These are phyloP conservation scores for Tuber melanosporum DNA, from an alignment of 495 filamentous ascomycete genomes.

Conservation along the genomic window DNA sequence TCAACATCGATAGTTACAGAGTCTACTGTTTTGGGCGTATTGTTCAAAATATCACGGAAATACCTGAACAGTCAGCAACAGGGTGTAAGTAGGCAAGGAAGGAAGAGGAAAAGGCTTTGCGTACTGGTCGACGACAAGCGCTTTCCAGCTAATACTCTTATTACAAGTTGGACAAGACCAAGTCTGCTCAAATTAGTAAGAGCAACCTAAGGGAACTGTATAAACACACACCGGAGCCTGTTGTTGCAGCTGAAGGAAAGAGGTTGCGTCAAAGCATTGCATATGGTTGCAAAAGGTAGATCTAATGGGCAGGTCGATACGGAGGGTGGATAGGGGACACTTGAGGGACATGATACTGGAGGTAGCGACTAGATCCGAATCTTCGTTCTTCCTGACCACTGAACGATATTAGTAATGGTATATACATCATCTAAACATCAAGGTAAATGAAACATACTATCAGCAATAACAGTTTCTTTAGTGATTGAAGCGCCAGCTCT, in stretches of 20 bases:
- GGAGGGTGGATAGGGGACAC: conserved; percentile 79
- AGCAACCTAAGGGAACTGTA: neutral
- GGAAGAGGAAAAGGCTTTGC: conserved; percentile 35
- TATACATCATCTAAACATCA: neutral
- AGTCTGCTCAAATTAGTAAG: conserved; percentile 45
- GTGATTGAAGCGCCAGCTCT: conserved; percentile 62
- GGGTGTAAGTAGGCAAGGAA: conserved; percentile 3
- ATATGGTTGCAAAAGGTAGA: conserved; percentile 77
- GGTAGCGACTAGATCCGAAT: conserved; percentile 80
- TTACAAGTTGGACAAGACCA: conserved; percentile 92
- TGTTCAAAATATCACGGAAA: conserved; percentile 73
- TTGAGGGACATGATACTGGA: conserved; percentile 84
- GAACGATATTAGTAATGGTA: conserved; percentile 30
- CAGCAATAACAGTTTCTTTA: conserved; percentile 70
- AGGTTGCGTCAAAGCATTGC: conserved; percentile 91
- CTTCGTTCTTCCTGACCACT: conserved; percentile 77
- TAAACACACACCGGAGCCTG: conserved; percentile 59
- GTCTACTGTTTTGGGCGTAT: conserved; percentile 61
- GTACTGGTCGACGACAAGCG: conserved; percentile 79
- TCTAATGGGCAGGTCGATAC: conserved; percentile 73
- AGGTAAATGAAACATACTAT: conserved; percentile 57
- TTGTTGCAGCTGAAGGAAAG: conserved; percentile 87
- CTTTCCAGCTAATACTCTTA: conserved; percentile 72
- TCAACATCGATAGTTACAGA: conserved; percentile 87
- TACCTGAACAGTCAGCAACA: conserved; percentile 55